Base-by-base conservation (phyloP, 2,329 filamentous ascomycete genomes). In the Colletotrichum horii region DNA sequence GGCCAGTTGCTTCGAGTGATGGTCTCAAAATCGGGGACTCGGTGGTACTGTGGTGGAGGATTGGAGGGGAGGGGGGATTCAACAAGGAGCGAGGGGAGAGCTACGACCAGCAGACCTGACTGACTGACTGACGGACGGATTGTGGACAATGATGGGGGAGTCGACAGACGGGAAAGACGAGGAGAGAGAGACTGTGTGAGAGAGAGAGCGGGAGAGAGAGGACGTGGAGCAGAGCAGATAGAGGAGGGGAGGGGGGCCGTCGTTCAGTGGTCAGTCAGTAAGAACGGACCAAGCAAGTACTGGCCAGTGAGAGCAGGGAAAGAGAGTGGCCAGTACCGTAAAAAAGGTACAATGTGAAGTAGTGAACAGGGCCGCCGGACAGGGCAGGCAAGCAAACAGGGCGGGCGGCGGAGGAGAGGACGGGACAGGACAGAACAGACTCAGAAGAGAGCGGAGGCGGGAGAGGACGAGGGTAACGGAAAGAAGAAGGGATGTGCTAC, bases 1-100 rank as follows among this genome's bases (percentile, higher is more conserved):
- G 62, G 73, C 72, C 68, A 61, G 61, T 75, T 75, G 71, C 70
- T 55, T 69, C 73, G 70, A 73, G 58, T 65, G 70, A 73, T 65
- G 64, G 73, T 73, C 69, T 75, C 64, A 56, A 72, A 69, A 67
- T 66, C 69, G 62, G 62, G 55, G 73, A 75, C 68, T 34, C 58
- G 55, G 72, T 67, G 62, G 72, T 72, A 66, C 22, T 74, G 56
- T 9, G 58, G 66, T 60, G 70, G 70, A 72, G 70, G 66, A 66
- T 52, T 52, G 52, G 38, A 61, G 43, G 68, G 34, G 38, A 22
- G 8, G 19, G 28, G 66, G 58, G 68, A 43, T 16, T 24, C 38
- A 43, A 38, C 60, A 64, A 64, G 28, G 32, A 48, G 61, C 30
- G 30, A 38, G 61, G 28, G 58, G 55, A 19, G 14, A 32, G 58